phyloP scores from a whole-genome alignment of 345 rosid genomes.

The Litchi chinensis region DNA sequence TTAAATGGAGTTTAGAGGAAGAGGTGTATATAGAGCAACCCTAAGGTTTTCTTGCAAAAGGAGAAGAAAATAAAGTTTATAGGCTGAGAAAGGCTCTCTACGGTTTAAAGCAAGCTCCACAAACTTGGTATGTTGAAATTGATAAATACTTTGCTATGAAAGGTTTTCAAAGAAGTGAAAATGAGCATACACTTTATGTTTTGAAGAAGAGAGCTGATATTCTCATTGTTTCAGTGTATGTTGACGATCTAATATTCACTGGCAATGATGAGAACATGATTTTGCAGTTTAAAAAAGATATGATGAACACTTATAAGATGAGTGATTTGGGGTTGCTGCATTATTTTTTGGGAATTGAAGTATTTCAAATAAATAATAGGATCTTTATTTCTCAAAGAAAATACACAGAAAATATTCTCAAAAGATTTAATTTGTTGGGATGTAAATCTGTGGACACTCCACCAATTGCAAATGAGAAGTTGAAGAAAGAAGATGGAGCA shows the following conservation, averaged over 20 bases:
- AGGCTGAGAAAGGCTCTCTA: not conserved
- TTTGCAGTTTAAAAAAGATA: not conserved
- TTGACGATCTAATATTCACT: conserved; percentile 2
- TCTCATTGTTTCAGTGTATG: not conserved
- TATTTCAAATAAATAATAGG: too few relatives aligned
- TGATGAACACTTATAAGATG: too few relatives aligned
- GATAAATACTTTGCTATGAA: not conserved
- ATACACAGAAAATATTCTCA: too few relatives aligned
- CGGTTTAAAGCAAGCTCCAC: not conserved
- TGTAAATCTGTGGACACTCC: too few relatives aligned
- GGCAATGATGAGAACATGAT: not conserved
- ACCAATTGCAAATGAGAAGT: not conserved
- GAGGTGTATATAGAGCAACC: too few relatives aligned
- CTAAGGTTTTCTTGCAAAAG: not conserved
- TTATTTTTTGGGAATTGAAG: too few relatives aligned
- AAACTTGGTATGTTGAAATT: not conserved
- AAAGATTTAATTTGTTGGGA: too few relatives aligned
- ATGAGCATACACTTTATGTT: not conserved
- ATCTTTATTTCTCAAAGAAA: too few relatives aligned
- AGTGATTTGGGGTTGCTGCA: too few relatives aligned
- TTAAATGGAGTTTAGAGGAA: too few relatives aligned
- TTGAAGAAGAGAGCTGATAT: not conserved
- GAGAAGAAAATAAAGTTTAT: not conserved
- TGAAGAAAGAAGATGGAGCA: not conserved
- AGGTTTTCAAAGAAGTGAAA: not conserved